Conservation (phyloP, 257 asterid species). For the Solanum gandarillasii region DNA sequence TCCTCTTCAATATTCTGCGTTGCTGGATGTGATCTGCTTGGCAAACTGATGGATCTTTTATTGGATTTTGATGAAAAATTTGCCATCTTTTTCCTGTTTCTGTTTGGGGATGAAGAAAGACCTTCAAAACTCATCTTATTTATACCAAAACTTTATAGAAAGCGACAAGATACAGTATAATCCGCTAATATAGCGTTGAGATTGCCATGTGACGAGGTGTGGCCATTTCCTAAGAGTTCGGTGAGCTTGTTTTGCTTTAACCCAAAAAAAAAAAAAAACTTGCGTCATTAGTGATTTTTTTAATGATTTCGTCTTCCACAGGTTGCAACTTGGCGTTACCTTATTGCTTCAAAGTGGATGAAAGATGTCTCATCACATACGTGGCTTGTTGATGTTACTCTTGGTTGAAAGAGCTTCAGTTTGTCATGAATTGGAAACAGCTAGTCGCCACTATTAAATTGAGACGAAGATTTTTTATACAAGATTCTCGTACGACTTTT, state of each 20-base stretch:
- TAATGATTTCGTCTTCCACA: neutral
- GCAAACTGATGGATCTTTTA: constrained; percentile 22
- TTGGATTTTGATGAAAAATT: constrained; percentile 11
- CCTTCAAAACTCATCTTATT: neutral
- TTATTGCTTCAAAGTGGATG: neutral
- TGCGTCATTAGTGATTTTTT: neutral
- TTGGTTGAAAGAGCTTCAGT: constrained; percentile 8
- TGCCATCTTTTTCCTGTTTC: constrained; percentile 6
- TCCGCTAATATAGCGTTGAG: neutral
- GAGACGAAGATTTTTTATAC: neutral
- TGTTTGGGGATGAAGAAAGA: neutral
- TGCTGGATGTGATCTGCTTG: constrained; percentile 25
- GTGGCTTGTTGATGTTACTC: constrained; percentile 8
- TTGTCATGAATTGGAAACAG: neutral
- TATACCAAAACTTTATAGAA: neutral
- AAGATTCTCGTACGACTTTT: neutral
- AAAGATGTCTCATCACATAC: neutral
- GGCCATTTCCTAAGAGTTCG: neutral
- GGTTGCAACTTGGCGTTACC: neutral
- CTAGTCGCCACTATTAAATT: neutral
- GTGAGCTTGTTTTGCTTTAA: neutral
- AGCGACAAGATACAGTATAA: constrained; percentile 9
- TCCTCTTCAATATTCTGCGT: constrained; percentile 15
- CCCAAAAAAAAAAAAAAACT: neutral
- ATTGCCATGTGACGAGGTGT: constrained; percentile 10